phyloP scores from a whole-genome alignment of 1,139 yeast genomes.

The Williopsis jadinii region DNA sequence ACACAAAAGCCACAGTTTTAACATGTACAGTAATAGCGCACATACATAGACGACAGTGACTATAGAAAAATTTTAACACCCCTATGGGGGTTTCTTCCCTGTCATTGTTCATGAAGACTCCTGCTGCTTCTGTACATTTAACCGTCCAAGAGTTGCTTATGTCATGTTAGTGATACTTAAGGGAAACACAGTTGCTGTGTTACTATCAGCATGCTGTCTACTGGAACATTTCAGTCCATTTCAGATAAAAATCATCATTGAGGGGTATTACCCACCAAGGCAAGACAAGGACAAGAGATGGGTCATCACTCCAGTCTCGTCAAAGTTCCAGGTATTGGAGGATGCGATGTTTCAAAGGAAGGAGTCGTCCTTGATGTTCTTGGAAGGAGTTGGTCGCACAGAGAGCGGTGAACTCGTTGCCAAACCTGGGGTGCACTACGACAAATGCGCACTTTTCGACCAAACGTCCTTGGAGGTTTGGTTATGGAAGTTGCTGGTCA shows the following conservation, averaged over 20 bases:
- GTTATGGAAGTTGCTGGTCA: neutral
- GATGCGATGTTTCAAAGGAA: conserved; percentile 5
- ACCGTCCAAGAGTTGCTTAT: too few species aligned
- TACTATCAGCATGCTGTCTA: neutral
- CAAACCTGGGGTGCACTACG: conserved; percentile 1
- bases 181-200: neutral
- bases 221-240: neutral
- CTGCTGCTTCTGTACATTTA: too few species aligned
- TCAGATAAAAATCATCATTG: neutral
- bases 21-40: too few species aligned
- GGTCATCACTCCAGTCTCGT: neutral
- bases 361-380: conserved; percentile 7
- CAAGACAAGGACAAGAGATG: neutral
- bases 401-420: neutral
- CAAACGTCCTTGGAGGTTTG: neutral
- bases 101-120: too few species aligned
- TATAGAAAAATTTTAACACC: too few species aligned
- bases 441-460: neutral
- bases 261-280: neutral
- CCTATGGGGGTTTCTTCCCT: too few species aligned
- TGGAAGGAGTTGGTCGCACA: conserved; percentile 1
- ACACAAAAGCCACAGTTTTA: too few species aligned
- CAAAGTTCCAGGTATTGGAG: neutral
- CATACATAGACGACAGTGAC: too few species aligned
- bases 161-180: conserved; percentile 3